Base-by-base conservation (phyloP, 2,329 filamentous ascomycete genomes). In the Apiospora sp. region DNA sequence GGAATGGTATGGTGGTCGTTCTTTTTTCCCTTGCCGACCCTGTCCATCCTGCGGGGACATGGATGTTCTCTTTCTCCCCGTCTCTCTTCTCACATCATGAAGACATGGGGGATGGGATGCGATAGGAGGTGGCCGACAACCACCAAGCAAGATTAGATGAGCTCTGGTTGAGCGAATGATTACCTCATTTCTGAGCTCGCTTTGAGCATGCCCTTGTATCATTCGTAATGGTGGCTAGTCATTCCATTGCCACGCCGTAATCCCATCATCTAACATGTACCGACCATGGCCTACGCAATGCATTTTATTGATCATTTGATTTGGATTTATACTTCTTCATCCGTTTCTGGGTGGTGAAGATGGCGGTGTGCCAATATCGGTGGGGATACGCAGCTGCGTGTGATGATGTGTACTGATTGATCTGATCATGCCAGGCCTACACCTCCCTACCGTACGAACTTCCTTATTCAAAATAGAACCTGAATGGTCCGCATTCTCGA, bases 151-250 rank as follows among this genome's bases (percentile, higher is more conserved):
- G 19, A 70, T 70, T 51, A 37, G 48, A 70, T 70, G 68, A 54
- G 46, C n/a, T 27, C 46, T 34, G 68, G 48, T 44, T 54, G 67
- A 70, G 48, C 68, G 68, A 70, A 51, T 51, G 68, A 43, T 70
- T 44, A 54, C 68, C 68, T 70, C 68, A 70, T 54, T 68, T 68
- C 10, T 68, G 41, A 44, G 67, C 58, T 64, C 58, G 58, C 58
- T 64, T 64, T 64, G 58, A 64, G 58, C 58, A 64, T 64, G 34
- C 58, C 58, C 58, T 64, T 64, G 58, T 41, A 64, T 64, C 34
- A 64, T 64, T 64, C 34, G 58, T n/a, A 22, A 37, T 24, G 58
- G 58, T 41, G 19, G 22, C 34, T 64, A 64, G 58, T 64, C 58
- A 64, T 41, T 64, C 34, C 58, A 64, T 64, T 64, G 58, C 19